Percentiles rank a stretch among this genome's conserved stretches.
Conservation (phyloP, 148 eudicot genomes). For the Pharnaceum exiguum region DNA sequence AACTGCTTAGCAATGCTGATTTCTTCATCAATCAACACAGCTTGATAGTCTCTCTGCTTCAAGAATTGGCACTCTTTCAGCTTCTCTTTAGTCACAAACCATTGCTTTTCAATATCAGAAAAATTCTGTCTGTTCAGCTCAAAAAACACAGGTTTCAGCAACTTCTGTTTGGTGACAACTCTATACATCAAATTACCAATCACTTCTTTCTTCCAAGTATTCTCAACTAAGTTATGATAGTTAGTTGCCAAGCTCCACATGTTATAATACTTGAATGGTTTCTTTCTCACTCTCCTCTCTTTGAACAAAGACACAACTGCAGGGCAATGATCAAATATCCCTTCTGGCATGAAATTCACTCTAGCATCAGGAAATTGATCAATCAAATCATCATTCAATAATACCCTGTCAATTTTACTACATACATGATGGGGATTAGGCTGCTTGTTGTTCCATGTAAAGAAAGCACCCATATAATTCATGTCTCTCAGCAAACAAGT, state of each 20-base stretch:
- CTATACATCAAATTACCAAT: no score
- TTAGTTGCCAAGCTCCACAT: neutral
- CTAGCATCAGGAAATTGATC: neutral
- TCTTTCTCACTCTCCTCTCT: neutral
- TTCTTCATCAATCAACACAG: no score
- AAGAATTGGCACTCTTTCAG: no score
- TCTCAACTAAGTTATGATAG: no score
- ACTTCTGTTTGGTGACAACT: no score
- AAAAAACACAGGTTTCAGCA: no score
- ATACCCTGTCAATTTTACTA: neutral
- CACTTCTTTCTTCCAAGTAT: no score
- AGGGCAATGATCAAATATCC: neutral
- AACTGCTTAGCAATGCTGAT: no score
- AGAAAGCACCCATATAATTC: neutral
- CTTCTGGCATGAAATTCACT: neutral
- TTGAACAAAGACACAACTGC: neutral
- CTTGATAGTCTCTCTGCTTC: no score
- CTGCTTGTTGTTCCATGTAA: neutral
- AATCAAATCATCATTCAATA: neutral
- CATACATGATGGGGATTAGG: neutral
- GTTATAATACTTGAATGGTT: neutral
- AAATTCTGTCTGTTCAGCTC: no score
- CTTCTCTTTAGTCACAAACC: no score
- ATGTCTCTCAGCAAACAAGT: neutral
- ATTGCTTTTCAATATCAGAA: no score